Conservation (phyloP, 2,329 filamentous ascomycete species). For the Penicillium sp. region DNA sequence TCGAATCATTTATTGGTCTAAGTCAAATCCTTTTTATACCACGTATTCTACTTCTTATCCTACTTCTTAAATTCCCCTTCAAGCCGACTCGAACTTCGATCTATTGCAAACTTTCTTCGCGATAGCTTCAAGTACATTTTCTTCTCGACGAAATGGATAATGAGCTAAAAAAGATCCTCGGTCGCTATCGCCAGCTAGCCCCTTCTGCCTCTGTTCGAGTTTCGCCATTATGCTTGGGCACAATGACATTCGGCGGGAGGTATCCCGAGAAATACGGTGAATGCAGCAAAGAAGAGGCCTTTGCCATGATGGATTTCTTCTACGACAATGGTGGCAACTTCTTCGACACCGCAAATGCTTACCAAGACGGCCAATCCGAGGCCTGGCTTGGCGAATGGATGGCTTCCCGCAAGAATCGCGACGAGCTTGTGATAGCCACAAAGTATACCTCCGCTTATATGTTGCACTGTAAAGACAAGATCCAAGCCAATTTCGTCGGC, state of each 20-base stretch:
- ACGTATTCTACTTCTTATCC: too few relatives aligned
- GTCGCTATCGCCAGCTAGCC: neutral
- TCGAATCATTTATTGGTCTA: too few relatives aligned
- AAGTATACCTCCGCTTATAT: constrained; percentile 54
- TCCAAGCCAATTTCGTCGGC: constrained; percentile 46
- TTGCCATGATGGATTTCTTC: constrained; percentile 54
- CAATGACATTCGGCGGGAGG: neutral
- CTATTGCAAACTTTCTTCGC: too few relatives aligned
- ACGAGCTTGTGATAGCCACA: constrained; percentile 59
- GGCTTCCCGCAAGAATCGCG: constrained; percentile 46
- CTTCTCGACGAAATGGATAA: too few relatives aligned
- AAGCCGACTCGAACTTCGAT: too few relatives aligned
- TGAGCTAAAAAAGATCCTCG: neutral
- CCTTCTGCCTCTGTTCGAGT: neutral
- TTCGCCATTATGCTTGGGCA: neutral
- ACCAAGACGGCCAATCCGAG: constrained; percentile 54
- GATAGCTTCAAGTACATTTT: too few relatives aligned
- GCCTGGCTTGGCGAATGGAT: constrained; percentile 57
- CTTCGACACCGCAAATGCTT: constrained; percentile 56
- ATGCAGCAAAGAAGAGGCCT: constrained; percentile 50
- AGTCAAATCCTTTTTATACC: too few relatives aligned
- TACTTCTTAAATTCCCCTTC: too few relatives aligned
- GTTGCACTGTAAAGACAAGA: constrained; percentile 25
- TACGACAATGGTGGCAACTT: constrained; percentile 56
- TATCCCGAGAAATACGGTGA: constrained; percentile 34